Conservation (phyloP, 1,139 yeast species). For the Yamadazyma friedrichii region DNA sequence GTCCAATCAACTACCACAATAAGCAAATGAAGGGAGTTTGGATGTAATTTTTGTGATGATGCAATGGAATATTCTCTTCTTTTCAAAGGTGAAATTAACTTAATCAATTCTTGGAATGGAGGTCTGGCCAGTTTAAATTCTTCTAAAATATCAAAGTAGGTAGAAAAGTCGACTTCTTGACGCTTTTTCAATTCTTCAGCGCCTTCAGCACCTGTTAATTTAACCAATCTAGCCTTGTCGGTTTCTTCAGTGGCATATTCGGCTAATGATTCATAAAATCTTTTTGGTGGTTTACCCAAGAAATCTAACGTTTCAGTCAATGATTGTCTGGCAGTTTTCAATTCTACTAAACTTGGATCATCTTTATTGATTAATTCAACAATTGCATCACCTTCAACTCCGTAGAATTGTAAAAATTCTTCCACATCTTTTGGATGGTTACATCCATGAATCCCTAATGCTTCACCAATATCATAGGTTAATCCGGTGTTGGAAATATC, state of each 20-base stretch:
- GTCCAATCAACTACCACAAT: constrained; percentile 97
- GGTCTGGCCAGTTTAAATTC: constrained; percentile 87
- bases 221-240: constrained; percentile 62
- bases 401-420: constrained; percentile 69
- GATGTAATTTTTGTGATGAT: constrained; percentile 89
- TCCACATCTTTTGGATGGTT: constrained; percentile 66
- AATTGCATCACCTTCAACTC: constrained; percentile 64
- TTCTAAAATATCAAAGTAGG: constrained; percentile 79
- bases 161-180: constrained; percentile 79
- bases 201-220: constrained; percentile 74
- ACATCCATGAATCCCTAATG: constrained; percentile 92
- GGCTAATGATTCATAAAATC: constrained; percentile 83
- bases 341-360: constrained; percentile 54
- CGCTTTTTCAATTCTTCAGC: constrained; percentile 82
- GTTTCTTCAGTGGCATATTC: constrained; percentile 67
- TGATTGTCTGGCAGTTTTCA: constrained; percentile 79
- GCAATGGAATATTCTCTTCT: constrained; percentile 99
- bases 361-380: constrained; percentile 76
- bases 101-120: constrained; percentile 64
- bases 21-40: constrained; percentile 85
- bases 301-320: constrained; percentile 79
- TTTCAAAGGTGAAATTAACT: constrained; percentile 80
- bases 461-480: constrained; percentile 93
- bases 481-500: constrained; percentile 90
- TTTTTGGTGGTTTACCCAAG: constrained; percentile 94